Percentiles rank a stretch among this genome's conserved stretches.
Conservation (phyloP, 1,139 yeast genomes). For the Geotrichum phurueaensis region DNA sequence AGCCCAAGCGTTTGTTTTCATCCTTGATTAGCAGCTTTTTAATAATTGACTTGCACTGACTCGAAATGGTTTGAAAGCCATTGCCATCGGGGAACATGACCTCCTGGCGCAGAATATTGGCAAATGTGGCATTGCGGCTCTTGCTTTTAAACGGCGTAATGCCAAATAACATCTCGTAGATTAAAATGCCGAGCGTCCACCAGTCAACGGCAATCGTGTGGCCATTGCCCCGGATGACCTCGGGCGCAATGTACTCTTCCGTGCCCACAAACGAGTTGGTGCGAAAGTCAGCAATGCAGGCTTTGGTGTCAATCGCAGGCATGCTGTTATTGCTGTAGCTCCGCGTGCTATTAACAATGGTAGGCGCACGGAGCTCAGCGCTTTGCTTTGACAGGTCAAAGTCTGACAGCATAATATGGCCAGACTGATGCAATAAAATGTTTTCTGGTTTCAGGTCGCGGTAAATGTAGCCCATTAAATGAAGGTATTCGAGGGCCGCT, state of each 20-base stretch:
- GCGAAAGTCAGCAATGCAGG: conserved; percentile 90
- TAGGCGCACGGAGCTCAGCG: conserved; percentile 48
- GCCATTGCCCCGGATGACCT: conserved; percentile 92
- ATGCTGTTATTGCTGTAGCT: conserved; percentile 30
- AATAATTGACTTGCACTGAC: conserved; percentile 70
- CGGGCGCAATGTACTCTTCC: conserved; percentile 97
- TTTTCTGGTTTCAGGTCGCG: conserved; percentile 95
- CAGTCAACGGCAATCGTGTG: conserved; percentile 97
- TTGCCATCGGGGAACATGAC: conserved; percentile 54
- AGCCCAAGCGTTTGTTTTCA: conserved; percentile 81
- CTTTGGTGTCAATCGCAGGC: conserved; percentile 72
- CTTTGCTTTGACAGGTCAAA: conserved; percentile 92
- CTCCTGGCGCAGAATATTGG: conserved; percentile 77
- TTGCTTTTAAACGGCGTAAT: conserved; percentile 93
- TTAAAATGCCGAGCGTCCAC: conserved; percentile 95
- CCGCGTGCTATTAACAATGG: conserved; percentile 44
- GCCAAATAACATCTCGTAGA: conserved; percentile 91
- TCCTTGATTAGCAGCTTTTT: conserved; percentile 80
- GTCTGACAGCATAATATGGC: conserved; percentile 95
- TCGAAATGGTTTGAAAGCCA: conserved; percentile 47
- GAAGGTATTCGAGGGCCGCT: conserved; percentile 92
- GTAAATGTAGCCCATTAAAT: conserved; percentile 92
- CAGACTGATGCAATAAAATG: conserved; percentile 85
- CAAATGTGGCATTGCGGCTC: conserved; percentile 81
- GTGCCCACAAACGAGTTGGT: conserved; percentile 98